A percentile compares a stretch with the other conserved stretches of the same genome.
Evolutionary conservation across 2,329 filamentous ascomycete genomes (phyloP).

Genomic region (Colletotrichum australisinense): DNA sequence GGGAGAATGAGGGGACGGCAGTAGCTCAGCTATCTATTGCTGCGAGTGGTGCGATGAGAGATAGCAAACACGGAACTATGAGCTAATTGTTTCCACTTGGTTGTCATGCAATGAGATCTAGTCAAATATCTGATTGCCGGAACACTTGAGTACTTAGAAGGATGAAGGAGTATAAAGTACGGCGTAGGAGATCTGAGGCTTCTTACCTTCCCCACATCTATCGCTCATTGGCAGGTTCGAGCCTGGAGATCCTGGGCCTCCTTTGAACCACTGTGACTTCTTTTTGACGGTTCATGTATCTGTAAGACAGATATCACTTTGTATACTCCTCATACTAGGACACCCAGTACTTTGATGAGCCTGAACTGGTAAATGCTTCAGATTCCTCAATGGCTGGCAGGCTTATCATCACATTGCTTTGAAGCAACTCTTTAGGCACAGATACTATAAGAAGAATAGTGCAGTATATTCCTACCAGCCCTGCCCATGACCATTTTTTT

Average conservation of each 20-base stretch:
- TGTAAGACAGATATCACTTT: background rate
- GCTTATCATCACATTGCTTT: background rate
- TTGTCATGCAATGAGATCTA: background rate
- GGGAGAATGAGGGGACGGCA: background rate
- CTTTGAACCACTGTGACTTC: conserved; percentile 35
- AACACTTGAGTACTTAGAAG: too few relatives aligned
- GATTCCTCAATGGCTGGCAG: background rate
- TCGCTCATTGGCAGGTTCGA: background rate
- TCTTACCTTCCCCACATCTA: background rate
- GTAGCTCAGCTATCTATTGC: background rate
- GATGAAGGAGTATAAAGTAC: background rate
- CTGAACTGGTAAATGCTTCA: background rate
- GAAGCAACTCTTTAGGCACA: background rate
- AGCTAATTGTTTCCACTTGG: background rate
- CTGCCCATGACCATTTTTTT: conserved; percentile 1
- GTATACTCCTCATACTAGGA: background rate
- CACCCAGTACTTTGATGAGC: background rate
- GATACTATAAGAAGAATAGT: background rate
- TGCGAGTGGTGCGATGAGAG: background rate
- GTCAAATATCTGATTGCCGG: background rate
- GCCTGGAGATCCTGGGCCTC: conserved; percentile 26
- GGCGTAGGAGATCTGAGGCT: background rate
- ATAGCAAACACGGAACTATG: conserved; percentile 1
- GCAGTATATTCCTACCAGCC: background rate
- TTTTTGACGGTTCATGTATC: background rate